phyloP scores from a whole-genome alignment of 2,329 filamentous ascomycete species.

The Sporothrix inflata region DNA sequence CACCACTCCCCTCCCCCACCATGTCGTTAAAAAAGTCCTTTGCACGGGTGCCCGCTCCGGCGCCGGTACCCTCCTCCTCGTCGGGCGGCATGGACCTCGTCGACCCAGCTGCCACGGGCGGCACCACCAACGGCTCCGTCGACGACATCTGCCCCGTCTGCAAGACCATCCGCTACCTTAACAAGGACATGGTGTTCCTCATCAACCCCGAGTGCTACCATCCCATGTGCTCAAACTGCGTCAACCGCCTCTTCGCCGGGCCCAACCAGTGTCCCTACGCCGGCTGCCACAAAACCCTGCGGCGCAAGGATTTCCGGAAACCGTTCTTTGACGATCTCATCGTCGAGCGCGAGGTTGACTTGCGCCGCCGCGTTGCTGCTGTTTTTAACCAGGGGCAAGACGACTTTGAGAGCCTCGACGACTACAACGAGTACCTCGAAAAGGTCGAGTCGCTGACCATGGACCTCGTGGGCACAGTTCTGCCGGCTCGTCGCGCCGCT shows the following conservation, averaged over 20 bases:
- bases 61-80: not conserved
- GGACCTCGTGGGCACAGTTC: conserved; percentile 70
- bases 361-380: conserved; percentile 74
- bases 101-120: conserved; percentile 5
- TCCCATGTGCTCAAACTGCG: conserved; percentile 96
- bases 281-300: conserved; percentile 82
- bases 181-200: conserved; percentile 89
- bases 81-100: not conserved
- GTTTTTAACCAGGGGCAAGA: conserved; percentile 89
- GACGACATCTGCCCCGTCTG: conserved; percentile 90
- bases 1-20: not conserved
- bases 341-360: conserved; percentile 92
- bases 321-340: conserved; percentile 89
- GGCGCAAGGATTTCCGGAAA: conserved; percentile 79
- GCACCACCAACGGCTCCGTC: conserved; percentile 32
- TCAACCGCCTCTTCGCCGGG: conserved; percentile 91
- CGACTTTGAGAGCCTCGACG: conserved; percentile 82
- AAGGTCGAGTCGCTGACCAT: conserved; percentile 88
- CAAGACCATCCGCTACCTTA: conserved; percentile 95
- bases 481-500: conserved; percentile 53
- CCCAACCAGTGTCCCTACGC: conserved; percentile 92
- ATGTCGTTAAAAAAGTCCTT: conserved; percentile 26
- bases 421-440: conserved; percentile 94
- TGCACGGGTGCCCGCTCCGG: not conserved
- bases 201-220: conserved; percentile 99